A percentile compares a stretch with the other conserved stretches of the same genome.
phyloP scores from a whole-genome alignment of 345 rosid species.

The Brassica carinata region DNA sequence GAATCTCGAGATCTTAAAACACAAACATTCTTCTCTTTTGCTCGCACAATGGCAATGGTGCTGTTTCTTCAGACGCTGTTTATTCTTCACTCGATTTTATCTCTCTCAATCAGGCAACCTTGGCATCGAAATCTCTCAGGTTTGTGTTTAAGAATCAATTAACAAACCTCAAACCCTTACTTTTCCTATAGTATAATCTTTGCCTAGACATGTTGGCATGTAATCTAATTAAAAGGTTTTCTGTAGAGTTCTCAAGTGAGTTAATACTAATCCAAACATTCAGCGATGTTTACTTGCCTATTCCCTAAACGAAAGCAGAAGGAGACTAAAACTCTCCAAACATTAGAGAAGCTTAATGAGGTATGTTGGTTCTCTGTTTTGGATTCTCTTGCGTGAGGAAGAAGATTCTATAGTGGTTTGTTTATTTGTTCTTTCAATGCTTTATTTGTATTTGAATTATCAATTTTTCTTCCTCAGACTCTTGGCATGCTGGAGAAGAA shows the following conservation, averaged over 20 bases:
- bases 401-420: not conserved
- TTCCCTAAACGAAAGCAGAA: conserved; percentile 79
- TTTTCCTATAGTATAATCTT: not conserved
- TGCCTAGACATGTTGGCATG: not conserved
- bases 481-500: conserved; percentile 93
- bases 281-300: conserved; percentile 68
- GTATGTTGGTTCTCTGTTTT: conserved; percentile 25
- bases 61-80: not conserved
- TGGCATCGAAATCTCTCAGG: conserved; percentile 19
- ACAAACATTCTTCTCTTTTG: too few relatives aligned
- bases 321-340: conserved; percentile 65
- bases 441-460: not conserved
- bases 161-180: not conserved
- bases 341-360: conserved; percentile 79
- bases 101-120: conserved; percentile 20
- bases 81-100: not conserved
- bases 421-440: not conserved
- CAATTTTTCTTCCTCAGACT: conserved; percentile 47
- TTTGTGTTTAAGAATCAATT: conserved; percentile 4
- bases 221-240: not conserved
- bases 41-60: not conserved
- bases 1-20: too few relatives aligned
- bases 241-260: conserved; percentile 22
- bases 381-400: not conserved
- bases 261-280: not conserved